Conservation (phyloP, 2,329 filamentous ascomycete species). For the Aspergillus sp. region DNA sequence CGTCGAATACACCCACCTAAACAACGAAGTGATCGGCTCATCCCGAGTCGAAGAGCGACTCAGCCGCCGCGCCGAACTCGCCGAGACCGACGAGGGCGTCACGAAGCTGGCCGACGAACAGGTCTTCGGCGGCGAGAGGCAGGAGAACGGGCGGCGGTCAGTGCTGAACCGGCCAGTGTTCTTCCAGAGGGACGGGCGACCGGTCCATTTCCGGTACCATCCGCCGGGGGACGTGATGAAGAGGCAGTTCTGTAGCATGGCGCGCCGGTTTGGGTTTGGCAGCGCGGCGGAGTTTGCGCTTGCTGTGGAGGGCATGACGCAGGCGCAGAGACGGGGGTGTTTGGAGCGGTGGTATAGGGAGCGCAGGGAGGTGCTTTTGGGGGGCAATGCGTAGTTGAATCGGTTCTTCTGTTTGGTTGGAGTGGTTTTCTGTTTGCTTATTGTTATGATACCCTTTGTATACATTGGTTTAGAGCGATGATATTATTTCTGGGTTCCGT, state of each 20-base stretch:
- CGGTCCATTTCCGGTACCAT: slow-evolving; percentile 53
- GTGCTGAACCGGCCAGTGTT: slow-evolving; percentile 6
- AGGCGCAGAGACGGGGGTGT: slow-evolving; percentile 67
- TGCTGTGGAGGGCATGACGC: slow-evolving; percentile 82
- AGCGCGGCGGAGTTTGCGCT: slow-evolving; percentile 77
- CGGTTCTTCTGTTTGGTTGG: too few species aligned
- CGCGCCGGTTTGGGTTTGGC: slow-evolving; percentile 64
- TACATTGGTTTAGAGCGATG: too few species aligned
- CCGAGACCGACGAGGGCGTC: too few species aligned
- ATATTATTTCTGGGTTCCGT: too few species aligned
- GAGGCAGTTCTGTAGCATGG: slow-evolving; percentile 88
- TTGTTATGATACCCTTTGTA: too few species aligned
- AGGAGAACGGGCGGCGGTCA: too few species aligned
- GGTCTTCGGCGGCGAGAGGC: slow-evolving; percentile 21
- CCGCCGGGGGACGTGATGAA: slow-evolving; percentile 65
- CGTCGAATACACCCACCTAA: slow-evolving; percentile 92
- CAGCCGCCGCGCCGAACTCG: slow-evolving; percentile 60
- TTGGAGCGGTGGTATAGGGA: slow-evolving; percentile 70
- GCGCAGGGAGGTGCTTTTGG: slow-evolving; percentile 44
- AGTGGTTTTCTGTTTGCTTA: too few species aligned
- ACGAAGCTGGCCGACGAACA: slow-evolving; percentile 21
- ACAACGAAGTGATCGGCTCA: slow-evolving; percentile 86
- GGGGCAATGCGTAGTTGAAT: background rate
- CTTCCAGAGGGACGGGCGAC: slow-evolving; percentile 30
- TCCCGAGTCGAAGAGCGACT: slow-evolving; percentile 85